Percentiles rank a stretch among this genome's conserved stretches.
phyloP scores from a whole-genome alignment of 345 rosid species.

The Barbarea vulgaris region DNA sequence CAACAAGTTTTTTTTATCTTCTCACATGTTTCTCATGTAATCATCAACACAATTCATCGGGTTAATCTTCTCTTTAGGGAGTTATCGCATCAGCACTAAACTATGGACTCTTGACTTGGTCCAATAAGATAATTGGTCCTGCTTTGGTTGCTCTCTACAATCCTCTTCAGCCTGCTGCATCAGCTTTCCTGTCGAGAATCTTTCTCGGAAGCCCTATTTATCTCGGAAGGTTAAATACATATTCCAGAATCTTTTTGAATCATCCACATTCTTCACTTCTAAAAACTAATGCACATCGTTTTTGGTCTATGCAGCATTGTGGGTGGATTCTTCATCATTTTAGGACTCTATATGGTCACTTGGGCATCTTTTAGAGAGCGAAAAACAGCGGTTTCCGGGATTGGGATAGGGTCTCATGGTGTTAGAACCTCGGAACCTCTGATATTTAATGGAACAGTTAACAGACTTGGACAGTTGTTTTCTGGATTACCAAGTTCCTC shows the following conservation, averaged over 20 bases:
- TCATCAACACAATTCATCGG: not conserved
- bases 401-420: conserved; percentile 39
- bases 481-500: conserved; percentile 43
- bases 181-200: conserved; percentile 78
- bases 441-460: conserved; percentile 52
- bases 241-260: not conserved
- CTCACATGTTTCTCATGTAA: conserved; percentile 4
- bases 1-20: not conserved
- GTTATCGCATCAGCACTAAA: conserved; percentile 84
- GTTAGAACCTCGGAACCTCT: conserved; percentile 58
- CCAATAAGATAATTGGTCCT: conserved; percentile 94
- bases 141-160: conserved; percentile 93
- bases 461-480: conserved; percentile 54
- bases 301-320: conserved; percentile 50
- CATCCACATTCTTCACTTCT: not conserved
- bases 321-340: conserved; percentile 80
- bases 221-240: conserved; percentile 75
- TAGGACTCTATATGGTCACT: conserved; percentile 81
- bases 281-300: not conserved
- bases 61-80: conserved; percentile 55
- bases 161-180: conserved; percentile 95
- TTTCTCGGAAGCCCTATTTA: conserved; percentile 94
- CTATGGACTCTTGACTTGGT: conserved; percentile 96
- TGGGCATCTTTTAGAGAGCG: conserved; percentile 82
- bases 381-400: conserved; percentile 39